These are phyloP conservation scores for Pythium sukuiense DNA, from an alignment of 352 stramenopile species.

Conservation along the genomic window DNA sequence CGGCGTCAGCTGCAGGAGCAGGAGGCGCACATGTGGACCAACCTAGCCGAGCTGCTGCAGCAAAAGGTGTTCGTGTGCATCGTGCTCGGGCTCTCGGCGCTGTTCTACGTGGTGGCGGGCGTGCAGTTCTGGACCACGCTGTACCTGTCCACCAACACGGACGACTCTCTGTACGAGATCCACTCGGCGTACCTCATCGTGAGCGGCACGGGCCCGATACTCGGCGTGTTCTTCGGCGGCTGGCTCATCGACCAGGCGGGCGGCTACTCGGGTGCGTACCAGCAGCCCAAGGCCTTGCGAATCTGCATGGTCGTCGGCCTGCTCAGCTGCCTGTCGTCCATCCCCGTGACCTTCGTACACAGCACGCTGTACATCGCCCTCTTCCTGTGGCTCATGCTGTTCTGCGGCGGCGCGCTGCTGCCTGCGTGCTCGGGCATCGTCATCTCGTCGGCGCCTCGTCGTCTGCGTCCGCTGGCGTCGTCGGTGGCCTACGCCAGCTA, in stretches of 20 bases:
- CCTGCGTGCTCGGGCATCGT: conserved; percentile 84
- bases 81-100: conserved; percentile 73
- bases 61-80: conserved; percentile 76
- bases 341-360: conserved; percentile 72
- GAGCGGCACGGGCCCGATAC: conserved; percentile 72
- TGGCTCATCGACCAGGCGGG: conserved; percentile 82
- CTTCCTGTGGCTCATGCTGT: conserved; percentile 86
- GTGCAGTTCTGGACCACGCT: conserved; percentile 87
- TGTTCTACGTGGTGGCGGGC: conserved; percentile 83
- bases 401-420: conserved; percentile 70
- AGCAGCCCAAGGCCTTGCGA: conserved; percentile 65
- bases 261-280: conserved; percentile 65
- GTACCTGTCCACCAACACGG: conserved; percentile 79
- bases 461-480: conserved; percentile 65
- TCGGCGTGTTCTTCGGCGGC: conserved; percentile 85
- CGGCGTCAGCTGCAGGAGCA: conserved; percentile 29
- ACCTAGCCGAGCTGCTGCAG: conserved; percentile 51
- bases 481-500: conserved; percentile 82
- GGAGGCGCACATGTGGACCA: conserved; percentile 42
- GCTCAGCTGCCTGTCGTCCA: conserved; percentile 42
- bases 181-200: conserved; percentile 75
- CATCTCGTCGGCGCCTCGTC: conserved; percentile 65
- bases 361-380: conserved; percentile 63
- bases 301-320: conserved; percentile 74
- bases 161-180: conserved; percentile 77